These are phyloP conservation scores for Porphyra umbilicalis DNA, from an alignment of 31 red algal genomes.

Conservation along the genomic window DNA sequence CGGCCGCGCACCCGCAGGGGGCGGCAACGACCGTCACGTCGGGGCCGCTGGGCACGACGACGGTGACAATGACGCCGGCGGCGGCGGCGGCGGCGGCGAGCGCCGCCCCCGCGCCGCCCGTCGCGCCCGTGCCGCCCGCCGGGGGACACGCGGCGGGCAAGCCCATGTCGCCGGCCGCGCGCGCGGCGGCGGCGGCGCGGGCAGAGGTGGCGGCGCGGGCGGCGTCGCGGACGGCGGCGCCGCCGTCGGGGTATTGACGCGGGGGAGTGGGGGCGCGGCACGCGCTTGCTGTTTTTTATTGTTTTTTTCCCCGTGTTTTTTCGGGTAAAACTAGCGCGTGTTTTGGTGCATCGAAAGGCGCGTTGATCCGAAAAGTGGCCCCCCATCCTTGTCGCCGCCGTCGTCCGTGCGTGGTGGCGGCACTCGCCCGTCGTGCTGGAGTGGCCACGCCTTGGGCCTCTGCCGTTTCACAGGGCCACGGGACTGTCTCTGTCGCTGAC, in stretches of 20 bases:
- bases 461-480: too few species aligned
- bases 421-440: too few species aligned
- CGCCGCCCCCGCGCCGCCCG: background rate
- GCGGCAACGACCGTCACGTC: background rate
- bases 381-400: background rate
- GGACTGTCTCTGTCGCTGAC: too few species aligned
- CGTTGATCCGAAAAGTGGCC: background rate
- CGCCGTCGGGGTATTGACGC: background rate
- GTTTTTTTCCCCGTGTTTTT: background rate
- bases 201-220: background rate
- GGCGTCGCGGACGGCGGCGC: background rate
- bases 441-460: too few species aligned
- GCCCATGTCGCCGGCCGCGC: background rate
- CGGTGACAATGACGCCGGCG: background rate
- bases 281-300: background rate
- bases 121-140: too few species aligned
- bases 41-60: background rate
- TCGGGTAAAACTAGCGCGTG: background rate
- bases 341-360: too few species aligned
- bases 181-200: background rate
- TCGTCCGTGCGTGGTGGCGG: background rate
- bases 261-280: background rate
- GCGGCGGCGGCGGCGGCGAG: background rate
- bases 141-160: background rate
- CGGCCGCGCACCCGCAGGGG: background rate